These are phyloP conservation scores for Skeletonema marinoi DNA, from an alignment of 108 stramenopile genomes.

Conservation along the genomic window DNA sequence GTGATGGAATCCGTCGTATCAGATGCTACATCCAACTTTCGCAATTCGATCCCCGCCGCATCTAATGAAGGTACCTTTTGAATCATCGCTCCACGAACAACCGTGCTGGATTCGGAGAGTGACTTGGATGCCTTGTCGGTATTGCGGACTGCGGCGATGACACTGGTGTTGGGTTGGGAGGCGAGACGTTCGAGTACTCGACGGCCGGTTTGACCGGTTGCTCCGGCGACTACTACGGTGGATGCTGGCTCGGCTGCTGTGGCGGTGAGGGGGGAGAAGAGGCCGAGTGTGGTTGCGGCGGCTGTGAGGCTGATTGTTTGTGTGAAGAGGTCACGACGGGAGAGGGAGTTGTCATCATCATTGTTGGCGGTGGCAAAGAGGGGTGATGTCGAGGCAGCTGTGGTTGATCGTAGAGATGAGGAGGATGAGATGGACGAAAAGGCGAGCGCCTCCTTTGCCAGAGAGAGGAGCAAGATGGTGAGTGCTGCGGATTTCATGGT, in stretches of 20 bases:
- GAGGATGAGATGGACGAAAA: not conserved
- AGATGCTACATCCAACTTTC: conserved; percentile 62
- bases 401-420: not conserved
- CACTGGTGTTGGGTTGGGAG: conserved; percentile 20
- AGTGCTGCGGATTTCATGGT: conserved; percentile 10
- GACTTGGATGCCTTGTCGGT: conserved; percentile 69
- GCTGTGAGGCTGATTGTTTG: conserved; percentile 2
- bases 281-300: conserved; percentile 9
- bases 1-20: conserved; percentile 62
- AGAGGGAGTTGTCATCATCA: not conserved
- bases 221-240: conserved; percentile 77
- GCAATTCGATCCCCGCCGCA: conserved; percentile 50
- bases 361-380: not conserved
- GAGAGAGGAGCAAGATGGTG: conserved; percentile 3
- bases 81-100: conserved; percentile 79
- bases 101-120: conserved; percentile 60
- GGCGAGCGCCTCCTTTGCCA: not conserved
- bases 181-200: conserved; percentile 75
- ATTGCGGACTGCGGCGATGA: conserved; percentile 78
- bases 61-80: conserved; percentile 64
- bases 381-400: not conserved
- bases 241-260: not conserved
- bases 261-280: conserved; percentile 6
- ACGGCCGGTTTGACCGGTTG: conserved; percentile 85
- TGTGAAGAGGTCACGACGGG: conserved; percentile 36